Base-by-base conservation (phyloP, 306 rosid species). In the Neltuma alba region DNA sequence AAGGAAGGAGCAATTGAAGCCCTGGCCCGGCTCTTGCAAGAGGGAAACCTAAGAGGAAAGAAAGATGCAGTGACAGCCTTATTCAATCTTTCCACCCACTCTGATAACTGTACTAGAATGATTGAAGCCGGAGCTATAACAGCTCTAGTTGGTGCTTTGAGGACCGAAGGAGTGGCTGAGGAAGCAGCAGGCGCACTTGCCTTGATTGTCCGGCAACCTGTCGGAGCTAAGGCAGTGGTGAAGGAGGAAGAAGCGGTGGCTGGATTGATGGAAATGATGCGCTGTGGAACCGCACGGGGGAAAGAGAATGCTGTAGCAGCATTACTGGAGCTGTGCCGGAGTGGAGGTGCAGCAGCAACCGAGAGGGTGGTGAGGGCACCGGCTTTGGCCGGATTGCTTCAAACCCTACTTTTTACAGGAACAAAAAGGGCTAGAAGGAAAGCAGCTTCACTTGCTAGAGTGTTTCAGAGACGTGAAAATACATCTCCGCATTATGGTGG, bases 301-400 rank as follows among this genome's bases (percentile, higher is more conserved):
- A 94, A 94, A 78, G 99, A 94, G 86, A 92, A 94, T 12, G 99
- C 97, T 3, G 99, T 94, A 41, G 99, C 97, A 3, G 99, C 97
- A 6, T 87, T 94, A 89, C 95, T 94, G 2, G 97, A 94, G 89
- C 69, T 94, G 62, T 94, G 99, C 79, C 91, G 99, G 68, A 87
- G 91, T 87, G 99, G 99, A 25, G 97, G 97, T 38, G 58, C 89
- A 7, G 90, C 91, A 48, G 87, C 95, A 48, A 92, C 93, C 0
- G 99, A 92, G 82, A 91, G 83, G 80, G 99, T 94, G 25, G 88
- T 89, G 16, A 89, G 84, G 87, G 97, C 92, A 2, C 99, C 99
- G 0, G 88, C 94, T 52, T 89, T 94, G 84, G 97, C 92, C 4
- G 92, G 95, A 10, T 84, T 94, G 75, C 97, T 94, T 74, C 99